Evolutionary conservation across 164 flowering plant genomes (phyloP), one percentile per base, ranked within the genome.

Genomic region (Amborella trichopoda): DNA sequence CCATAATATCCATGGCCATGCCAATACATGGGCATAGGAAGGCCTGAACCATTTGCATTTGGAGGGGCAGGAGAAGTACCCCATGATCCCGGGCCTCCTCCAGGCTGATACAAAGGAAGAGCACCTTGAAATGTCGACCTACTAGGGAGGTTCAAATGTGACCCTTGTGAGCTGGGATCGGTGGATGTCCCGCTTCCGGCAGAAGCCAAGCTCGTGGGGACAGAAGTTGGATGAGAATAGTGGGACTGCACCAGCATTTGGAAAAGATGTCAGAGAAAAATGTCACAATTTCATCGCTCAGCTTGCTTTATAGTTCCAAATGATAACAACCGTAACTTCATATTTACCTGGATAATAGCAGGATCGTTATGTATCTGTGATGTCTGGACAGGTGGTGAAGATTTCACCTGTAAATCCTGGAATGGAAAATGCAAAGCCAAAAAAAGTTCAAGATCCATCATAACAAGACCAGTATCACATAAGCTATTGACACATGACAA

Each of bases 351-450:
- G 57, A 87, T 87, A 48, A 87, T 83, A 43, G 93, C 96, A 21
- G 96, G 93, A 59, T 87, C 96, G 62, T 62, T 78, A 58, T 78
- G 74, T 26, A 83, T 71, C 22, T 80, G 70, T 32, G 34, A 14
- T 27, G 74, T 17, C 55, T 75, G 93, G 41, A 64, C 78, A 49
- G 93, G 83, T 28, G 87, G 87, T 41, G 93, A 77, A 32, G 94
- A 70, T 66, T 87, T 83, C 36, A 87, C 94, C 66, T 87, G 96
- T 42, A 87, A 73, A 71, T 87, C 94, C 94, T 87, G 86, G 23
- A 32, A 41, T 2, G 38, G 24, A 22, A 8, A 16, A 11, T 23
- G 18, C 5, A 27, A 28, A 26, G 5, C 11, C 17, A 14, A 30
- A 6, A 30, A 30, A 6, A 30, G 9, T 30, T 6, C 13, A 30